These are phyloP conservation scores for Mucor velutinosus DNA, from an alignment of 371 early-diverging fungal species.

Conservation along the genomic window DNA sequence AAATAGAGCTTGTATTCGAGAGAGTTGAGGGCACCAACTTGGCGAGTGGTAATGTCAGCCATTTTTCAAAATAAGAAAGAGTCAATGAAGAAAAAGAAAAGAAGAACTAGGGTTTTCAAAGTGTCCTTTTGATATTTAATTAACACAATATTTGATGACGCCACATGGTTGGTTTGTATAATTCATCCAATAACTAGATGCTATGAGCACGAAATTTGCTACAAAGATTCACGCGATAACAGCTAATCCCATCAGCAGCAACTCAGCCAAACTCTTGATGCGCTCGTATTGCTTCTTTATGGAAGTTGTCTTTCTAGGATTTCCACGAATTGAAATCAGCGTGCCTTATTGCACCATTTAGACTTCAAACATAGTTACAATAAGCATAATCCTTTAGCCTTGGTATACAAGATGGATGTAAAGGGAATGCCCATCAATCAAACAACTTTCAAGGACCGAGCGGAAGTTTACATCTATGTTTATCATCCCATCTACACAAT, in stretches of 20 bases:
- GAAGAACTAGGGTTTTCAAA: slow-evolving; percentile 8
- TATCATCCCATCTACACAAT: background rate
- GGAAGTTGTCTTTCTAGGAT: background rate
- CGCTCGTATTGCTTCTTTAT: background rate
- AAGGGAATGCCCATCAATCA: background rate
- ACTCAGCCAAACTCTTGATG: slow-evolving; percentile 1
- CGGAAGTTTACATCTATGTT: background rate
- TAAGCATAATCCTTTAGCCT: background rate
- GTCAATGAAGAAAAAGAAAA: slow-evolving; percentile 14
- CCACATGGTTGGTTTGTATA: slow-evolving; percentile 8
- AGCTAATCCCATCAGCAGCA: background rate
- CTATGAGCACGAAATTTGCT: slow-evolving; percentile 19
- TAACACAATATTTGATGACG: slow-evolving; percentile 23
- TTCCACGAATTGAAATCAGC: background rate
- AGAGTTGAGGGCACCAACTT: slow-evolving; percentile 83
- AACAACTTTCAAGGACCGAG: background rate
- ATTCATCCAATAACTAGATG: slow-evolving; percentile 10
- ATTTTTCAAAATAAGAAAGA: slow-evolving; percentile 31
- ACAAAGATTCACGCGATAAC: slow-evolving; percentile 4
- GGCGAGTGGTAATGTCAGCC: slow-evolving; percentile 73
- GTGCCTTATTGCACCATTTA: background rate
- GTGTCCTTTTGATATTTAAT: background rate
- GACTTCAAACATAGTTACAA: background rate
- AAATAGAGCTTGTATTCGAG: slow-evolving; percentile 86
- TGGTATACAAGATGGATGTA: background rate